These are phyloP conservation scores for Cylindrotheca closterium DNA, from an alignment of 108 stramenopile genomes.

Conservation along the genomic window DNA sequence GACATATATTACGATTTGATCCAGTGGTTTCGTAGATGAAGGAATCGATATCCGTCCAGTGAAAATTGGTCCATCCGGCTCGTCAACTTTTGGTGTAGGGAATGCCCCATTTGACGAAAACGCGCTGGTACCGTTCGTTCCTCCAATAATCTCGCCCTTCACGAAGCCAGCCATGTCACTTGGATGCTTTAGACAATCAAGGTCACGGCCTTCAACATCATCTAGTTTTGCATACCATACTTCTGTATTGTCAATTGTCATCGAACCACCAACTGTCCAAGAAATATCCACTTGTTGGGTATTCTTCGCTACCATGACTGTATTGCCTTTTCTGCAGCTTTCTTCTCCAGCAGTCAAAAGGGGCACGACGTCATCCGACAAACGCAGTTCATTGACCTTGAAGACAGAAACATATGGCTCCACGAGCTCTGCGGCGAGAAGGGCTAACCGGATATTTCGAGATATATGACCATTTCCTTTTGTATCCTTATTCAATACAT, in stretches of 20 bases:
- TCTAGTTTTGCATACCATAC: slow-evolving; percentile 73
- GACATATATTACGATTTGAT: slow-evolving; percentile 57
- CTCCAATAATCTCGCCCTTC: slow-evolving; percentile 10
- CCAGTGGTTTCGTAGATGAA: slow-evolving; percentile 34
- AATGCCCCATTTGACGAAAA: slow-evolving; percentile 26
- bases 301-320: slow-evolving; percentile 30
- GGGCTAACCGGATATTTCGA: slow-evolving; percentile 83
- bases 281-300: slow-evolving; percentile 38
- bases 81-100: slow-evolving; percentile 4
- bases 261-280: slow-evolving; percentile 84
- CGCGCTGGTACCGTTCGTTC: slow-evolving; percentile 26
- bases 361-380: slow-evolving; percentile 64
- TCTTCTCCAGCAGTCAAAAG: slow-evolving; percentile 9
- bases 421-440: slow-evolving; percentile 83
- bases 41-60: slow-evolving; percentile 44
- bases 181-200: slow-evolving; percentile 61
- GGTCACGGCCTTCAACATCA: slow-evolving; percentile 36
- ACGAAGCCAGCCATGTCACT: slow-evolving; percentile 14
- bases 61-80: slow-evolving; percentile 54
- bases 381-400: slow-evolving; percentile 41
- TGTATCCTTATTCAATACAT: slow-evolving; percentile 52
- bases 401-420: slow-evolving; percentile 84
- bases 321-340: slow-evolving; percentile 15
- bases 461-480: slow-evolving; percentile 82
- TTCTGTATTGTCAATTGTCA: slow-evolving; percentile 72